Evolutionary conservation across 768 basidiomycete genomes (phyloP).

Genomic region (Lentinus tigrinus): DNA sequence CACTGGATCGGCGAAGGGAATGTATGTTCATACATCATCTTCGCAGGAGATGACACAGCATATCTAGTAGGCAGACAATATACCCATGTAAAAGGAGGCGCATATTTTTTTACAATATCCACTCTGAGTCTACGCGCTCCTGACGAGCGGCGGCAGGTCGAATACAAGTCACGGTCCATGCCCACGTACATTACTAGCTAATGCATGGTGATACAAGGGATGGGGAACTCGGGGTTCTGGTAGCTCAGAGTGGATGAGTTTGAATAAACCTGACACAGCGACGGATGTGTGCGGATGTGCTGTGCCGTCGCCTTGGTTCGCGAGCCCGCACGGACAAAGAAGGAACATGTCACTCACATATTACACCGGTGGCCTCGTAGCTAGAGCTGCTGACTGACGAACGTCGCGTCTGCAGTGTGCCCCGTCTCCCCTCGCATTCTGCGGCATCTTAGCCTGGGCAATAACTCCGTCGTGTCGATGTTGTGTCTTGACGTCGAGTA

Average conservation of each 20-base stretch:
- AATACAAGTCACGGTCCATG: too few species aligned
- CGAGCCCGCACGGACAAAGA: neutral
- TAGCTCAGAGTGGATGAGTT: conserved; percentile 76
- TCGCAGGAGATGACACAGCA: too few species aligned
- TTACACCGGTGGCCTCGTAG: conserved; percentile 67
- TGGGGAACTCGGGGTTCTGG: conserved; percentile 73
- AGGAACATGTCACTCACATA: conserved; percentile 50
- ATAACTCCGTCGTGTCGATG: conserved; percentile 50
- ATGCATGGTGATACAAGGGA: too few species aligned
- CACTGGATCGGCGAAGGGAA: too few species aligned
- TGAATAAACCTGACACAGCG: conserved; percentile 66
- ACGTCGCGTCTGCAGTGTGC: conserved; percentile 47
- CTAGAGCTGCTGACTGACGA: conserved; percentile 68
- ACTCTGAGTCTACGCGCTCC: too few species aligned
- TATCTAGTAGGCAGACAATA: too few species aligned
- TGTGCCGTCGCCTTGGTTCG: conserved; percentile 26
- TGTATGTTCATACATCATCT: too few species aligned
- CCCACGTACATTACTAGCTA: too few species aligned
- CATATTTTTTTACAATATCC: too few species aligned
- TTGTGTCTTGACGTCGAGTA: conserved; percentile 25
- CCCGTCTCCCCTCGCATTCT: conserved; percentile 58
- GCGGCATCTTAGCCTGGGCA: conserved; percentile 59
- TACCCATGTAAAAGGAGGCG: too few species aligned
- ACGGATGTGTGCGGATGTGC: conserved; percentile 79
- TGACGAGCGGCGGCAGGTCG: too few species aligned